A percentile compares a stretch with the other conserved stretches of the same genome.
These are phyloP conservation scores for Gynochthodes officinalis DNA, from an alignment of 257 asterid species.

Conservation along the genomic window DNA sequence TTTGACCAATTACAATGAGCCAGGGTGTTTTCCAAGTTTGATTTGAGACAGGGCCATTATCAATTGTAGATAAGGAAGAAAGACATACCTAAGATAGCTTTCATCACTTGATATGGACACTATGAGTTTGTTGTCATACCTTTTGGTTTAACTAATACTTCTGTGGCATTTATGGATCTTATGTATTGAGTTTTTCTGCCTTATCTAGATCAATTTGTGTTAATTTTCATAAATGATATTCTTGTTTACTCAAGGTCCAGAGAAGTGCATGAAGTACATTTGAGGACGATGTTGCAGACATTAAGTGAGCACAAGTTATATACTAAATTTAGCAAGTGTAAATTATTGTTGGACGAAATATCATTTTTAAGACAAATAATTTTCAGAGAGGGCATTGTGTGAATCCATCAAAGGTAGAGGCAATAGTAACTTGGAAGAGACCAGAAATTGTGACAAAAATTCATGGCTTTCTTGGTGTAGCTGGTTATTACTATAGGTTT, in stretches of 20 bases:
- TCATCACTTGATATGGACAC: neutral
- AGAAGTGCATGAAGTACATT: neutral
- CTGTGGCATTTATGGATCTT: neutral
- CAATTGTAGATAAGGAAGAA: too few relatives aligned
- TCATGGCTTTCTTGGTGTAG: neutral
- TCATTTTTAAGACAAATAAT: neutral
- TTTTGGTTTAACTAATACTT: neutral
- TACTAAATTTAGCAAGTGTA: too few relatives aligned
- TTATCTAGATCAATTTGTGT: too few relatives aligned
- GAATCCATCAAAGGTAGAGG: neutral
- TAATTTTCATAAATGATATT: too few relatives aligned
- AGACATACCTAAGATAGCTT: neutral
- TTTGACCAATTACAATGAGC: too few relatives aligned
- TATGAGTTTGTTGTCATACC: neutral
- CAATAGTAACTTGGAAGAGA: neutral
- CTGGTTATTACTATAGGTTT: conserved; percentile 10
- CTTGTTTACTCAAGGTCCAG: neutral
- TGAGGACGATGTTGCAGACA: neutral
- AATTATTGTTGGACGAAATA: neutral
- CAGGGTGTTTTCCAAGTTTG: too few relatives aligned
- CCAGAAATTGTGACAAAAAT: neutral
- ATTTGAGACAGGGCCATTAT: too few relatives aligned
- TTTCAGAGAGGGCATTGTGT: neutral
- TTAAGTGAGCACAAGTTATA: neutral
- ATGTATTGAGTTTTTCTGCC: neutral